Percentiles rank a stretch among this genome's conserved stretches.
Conservation (phyloP, 768 basidiomycete genomes). For the Xerocomus spinulosus region DNA sequence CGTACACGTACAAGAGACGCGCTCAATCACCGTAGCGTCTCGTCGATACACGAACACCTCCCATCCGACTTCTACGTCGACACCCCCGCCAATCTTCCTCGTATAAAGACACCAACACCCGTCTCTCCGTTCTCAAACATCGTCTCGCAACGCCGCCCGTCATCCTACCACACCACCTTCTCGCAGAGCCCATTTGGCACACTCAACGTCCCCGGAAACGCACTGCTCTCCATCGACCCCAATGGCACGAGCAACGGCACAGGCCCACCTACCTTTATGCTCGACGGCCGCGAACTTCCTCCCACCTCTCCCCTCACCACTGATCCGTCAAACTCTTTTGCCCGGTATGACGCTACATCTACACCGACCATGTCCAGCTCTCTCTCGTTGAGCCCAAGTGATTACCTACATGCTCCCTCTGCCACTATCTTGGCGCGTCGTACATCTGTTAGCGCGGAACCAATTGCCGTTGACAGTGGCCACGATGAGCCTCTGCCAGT, state of each 20-base stretch:
- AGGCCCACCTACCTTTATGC: slow-evolving; percentile 53
- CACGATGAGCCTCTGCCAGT: slow-evolving; percentile 66
- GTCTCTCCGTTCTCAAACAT: slow-evolving; percentile 57
- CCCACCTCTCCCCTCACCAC: slow-evolving; percentile 58
- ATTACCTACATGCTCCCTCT: slow-evolving; percentile 69
- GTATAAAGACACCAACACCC: slow-evolving; percentile 34
- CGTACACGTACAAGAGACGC: slow-evolving; percentile 67
- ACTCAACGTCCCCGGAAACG: slow-evolving; percentile 78
- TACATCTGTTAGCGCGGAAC: slow-evolving; percentile 94
- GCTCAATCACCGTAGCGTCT: slow-evolving; percentile 44
- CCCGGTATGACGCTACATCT: slow-evolving; percentile 43
- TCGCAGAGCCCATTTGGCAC: slow-evolving; percentile 72
- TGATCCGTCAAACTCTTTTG: slow-evolving; percentile 42
- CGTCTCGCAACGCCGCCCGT: slow-evolving; percentile 46
- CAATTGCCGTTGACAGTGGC: slow-evolving; percentile 76
- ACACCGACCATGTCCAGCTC: slow-evolving; percentile 43
- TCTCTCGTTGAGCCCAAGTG: slow-evolving; percentile 42
- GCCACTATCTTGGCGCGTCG: slow-evolving; percentile 84
- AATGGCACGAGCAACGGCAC: slow-evolving; percentile 22
- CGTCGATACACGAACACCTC: slow-evolving; percentile 47
- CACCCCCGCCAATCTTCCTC: slow-evolving; percentile 34
- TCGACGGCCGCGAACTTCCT: slow-evolving; percentile 54
- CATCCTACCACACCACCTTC: slow-evolving; percentile 46
- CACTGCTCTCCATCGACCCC: slow-evolving; percentile 53
- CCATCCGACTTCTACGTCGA: slow-evolving; percentile 61